A percentile compares a stretch with the other conserved stretches of the same genome.
phyloP scores from a whole-genome alignment of 257 asterid species.

The Asclepias syriaca region DNA sequence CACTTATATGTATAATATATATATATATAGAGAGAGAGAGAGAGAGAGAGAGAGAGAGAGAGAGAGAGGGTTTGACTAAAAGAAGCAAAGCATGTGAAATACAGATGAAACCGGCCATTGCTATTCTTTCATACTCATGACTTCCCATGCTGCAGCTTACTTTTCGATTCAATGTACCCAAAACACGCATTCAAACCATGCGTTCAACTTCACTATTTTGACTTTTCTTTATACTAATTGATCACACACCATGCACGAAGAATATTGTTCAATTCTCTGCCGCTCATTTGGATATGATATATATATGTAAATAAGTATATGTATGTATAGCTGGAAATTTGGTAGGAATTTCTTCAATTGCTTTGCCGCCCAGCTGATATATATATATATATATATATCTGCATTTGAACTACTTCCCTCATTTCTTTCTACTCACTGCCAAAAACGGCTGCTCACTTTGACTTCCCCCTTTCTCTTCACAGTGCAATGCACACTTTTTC shows the following conservation, averaged over 20 bases:
- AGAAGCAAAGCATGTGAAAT: background rate
- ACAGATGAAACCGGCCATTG: background rate
- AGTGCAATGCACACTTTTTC: background rate
- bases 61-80: background rate
- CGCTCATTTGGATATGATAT: background rate
- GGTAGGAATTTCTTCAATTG: background rate
- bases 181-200: background rate
- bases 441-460: background rate
- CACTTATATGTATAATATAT: too few species aligned
- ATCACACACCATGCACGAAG: background rate
- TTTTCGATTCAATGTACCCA: background rate
- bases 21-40: too few species aligned
- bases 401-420: background rate
- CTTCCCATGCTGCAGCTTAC: background rate
- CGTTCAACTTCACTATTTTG: background rate
- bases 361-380: background rate
- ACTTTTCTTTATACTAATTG: background rate
- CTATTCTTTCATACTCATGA: background rate
- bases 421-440: background rate
- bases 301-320: too few species aligned
- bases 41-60: too few species aligned
- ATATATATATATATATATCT: background rate
- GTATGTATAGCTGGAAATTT: background rate
- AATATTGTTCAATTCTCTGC: background rate
- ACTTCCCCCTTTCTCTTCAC: background rate